Evolutionary conservation across 2,329 filamentous ascomycete species (phyloP).

Genomic region (Fulvia fulva): DNA sequence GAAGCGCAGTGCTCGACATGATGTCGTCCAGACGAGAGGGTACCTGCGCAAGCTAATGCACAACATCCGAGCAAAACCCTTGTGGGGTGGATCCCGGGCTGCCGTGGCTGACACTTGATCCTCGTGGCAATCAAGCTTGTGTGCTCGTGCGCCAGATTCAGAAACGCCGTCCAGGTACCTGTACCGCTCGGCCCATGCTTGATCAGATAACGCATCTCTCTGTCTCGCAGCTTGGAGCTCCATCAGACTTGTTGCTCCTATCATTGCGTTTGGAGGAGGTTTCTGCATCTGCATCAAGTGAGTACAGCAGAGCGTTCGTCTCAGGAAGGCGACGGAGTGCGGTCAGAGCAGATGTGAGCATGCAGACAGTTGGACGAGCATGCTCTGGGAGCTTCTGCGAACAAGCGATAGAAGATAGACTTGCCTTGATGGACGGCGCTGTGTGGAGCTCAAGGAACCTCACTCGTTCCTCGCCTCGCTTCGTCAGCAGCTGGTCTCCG

Average conservation of each 20-base stretch:
- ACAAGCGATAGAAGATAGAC: not conserved
- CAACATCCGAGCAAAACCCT: conserved; percentile 2
- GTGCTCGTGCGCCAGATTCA: conserved; percentile 9
- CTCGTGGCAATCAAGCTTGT: conserved; percentile 12
- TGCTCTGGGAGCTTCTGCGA: not conserved
- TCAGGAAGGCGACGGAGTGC: not conserved
- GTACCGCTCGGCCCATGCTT: not conserved
- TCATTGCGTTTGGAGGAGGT: not conserved
- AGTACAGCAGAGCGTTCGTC: not conserved
- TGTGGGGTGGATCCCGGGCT: conserved; percentile 3
- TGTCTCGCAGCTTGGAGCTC: not conserved
- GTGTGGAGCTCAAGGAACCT: not conserved
- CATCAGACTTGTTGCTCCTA: not conserved
- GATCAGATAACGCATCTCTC: not conserved
- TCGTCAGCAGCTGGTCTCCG: not conserved
- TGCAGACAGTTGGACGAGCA: not conserved
- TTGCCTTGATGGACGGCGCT: not conserved
- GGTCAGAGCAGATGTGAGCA: not conserved
- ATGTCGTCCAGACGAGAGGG: not conserved
- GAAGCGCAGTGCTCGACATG: not conserved
- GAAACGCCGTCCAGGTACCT: conserved; percentile 9
- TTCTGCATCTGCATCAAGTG: not conserved
- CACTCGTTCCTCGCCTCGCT: not conserved
- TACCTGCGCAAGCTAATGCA: conserved; percentile 12
- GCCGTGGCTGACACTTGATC: conserved; percentile 1